Percentiles rank a stretch among this genome's conserved stretches.
phyloP scores from a whole-genome alignment of 164 flowering plant species.

The Houttuynia cordata region DNA sequence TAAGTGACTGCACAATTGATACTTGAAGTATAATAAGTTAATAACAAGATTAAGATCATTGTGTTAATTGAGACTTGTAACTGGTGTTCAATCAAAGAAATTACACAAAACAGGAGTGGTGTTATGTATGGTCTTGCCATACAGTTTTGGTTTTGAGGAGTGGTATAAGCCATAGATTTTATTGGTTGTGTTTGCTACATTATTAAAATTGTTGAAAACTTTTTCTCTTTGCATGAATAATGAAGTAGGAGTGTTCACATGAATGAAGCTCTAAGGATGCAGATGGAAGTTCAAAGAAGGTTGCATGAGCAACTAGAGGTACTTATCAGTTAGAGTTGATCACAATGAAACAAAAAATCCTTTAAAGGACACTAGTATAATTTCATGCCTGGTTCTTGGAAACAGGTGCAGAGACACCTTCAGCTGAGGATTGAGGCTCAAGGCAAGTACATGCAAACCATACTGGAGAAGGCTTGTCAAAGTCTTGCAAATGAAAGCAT shows the following conservation, averaged over 20 bases:
- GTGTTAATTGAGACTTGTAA: too few relatives aligned
- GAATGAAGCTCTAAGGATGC: slow-evolving; percentile 71
- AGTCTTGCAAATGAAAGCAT: slow-evolving; percentile 64
- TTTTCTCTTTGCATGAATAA: not conserved
- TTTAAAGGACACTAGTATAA: too few relatives aligned
- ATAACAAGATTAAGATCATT: too few relatives aligned
- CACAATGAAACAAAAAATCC: not conserved
- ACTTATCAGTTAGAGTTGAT: not conserved
- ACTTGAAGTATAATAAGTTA: not conserved
- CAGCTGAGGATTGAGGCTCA: slow-evolving; percentile 95
- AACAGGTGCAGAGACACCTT: slow-evolving; percentile 86
- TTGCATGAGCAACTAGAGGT: slow-evolving; percentile 96
- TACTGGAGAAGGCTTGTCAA: slow-evolving; percentile 90
- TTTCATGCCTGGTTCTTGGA: not conserved
- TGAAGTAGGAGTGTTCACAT: slow-evolving; percentile 40
- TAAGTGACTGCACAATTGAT: slow-evolving; percentile 23
- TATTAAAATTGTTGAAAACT: not conserved
- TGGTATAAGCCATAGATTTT: not conserved
- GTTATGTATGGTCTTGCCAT: not conserved
- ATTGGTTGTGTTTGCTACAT: not conserved
- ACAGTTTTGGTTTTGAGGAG: not conserved
- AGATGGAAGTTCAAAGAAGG: slow-evolving; percentile 96
- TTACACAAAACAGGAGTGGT: too few relatives aligned
- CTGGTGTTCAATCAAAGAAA: too few relatives aligned
- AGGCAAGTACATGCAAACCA: slow-evolving; percentile 95